Evolutionary conservation across 257 asterid genomes (phyloP).

Genomic region (Petrea volubilis): DNA sequence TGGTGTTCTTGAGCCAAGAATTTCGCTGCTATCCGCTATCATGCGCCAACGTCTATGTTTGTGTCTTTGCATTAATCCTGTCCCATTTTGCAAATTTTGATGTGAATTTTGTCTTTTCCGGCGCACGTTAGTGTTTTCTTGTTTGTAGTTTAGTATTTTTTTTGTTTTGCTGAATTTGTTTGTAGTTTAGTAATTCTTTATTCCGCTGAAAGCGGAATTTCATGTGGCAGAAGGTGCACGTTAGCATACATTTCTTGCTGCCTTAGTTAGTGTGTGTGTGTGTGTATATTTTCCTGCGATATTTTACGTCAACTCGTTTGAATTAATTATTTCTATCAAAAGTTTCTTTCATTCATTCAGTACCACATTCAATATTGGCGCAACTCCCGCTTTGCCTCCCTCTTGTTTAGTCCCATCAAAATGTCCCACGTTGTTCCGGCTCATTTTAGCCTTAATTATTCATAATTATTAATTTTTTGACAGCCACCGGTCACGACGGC

Average conservation of each 20-base stretch:
- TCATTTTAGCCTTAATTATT: conserved; percentile 8
- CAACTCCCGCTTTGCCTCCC: conserved; percentile 14
- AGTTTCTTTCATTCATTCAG: neutral
- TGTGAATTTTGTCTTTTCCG: neutral
- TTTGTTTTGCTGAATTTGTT: neutral
- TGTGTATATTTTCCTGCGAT: conserved; percentile 20
- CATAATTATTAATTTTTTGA: too few relatives aligned
- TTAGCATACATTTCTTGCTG: conserved; percentile 27
- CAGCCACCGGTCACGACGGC: conserved; percentile 69
- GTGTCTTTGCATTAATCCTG: conserved; percentile 13
- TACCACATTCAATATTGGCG: conserved; percentile 9
- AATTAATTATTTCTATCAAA: neutral
- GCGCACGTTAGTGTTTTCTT: conserved; percentile 19
- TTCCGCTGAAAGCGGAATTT: conserved; percentile 32
- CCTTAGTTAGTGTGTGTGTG: neutral
- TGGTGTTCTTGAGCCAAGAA: neutral
- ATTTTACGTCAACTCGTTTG: conserved; percentile 30
- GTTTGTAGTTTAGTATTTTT: neutral
- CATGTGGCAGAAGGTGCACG: conserved; percentile 42
- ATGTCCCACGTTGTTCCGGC: conserved; percentile 10
- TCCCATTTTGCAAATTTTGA: neutral
- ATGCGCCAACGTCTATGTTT: conserved; percentile 6
- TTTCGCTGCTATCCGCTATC: neutral
- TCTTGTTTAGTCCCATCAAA: conserved; percentile 2
- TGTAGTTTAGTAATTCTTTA: neutral